Conservation (phyloP, 345 rosid genomes). For the Psidium guajava region DNA sequence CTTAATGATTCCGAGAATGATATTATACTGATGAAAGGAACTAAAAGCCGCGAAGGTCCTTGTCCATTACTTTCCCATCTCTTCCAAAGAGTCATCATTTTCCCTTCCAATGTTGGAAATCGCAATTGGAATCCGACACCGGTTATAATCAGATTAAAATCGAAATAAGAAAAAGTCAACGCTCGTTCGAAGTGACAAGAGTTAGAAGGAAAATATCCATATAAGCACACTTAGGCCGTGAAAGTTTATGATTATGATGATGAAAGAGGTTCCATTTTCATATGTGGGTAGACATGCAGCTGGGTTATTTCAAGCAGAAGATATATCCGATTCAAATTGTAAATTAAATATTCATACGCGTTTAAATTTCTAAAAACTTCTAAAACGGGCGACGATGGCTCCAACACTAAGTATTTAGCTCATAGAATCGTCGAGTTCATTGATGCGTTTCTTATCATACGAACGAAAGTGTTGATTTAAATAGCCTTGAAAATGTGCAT, state of each 20-base stretch:
- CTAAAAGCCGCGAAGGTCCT: background rate
- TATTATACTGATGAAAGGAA: background rate
- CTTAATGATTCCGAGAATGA: background rate
- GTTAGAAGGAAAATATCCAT: too few species aligned
- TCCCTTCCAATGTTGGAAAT: background rate
- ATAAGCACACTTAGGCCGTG: background rate
- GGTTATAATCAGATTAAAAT: background rate
- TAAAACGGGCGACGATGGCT: fast-evolving
- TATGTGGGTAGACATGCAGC: fast-evolving
- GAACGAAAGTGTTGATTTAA: background rate
- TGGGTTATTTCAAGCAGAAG: background rate
- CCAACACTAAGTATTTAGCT: background rate
- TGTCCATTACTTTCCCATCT: background rate
- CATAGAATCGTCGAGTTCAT: background rate
- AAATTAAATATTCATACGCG: background rate
- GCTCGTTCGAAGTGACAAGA: background rate
- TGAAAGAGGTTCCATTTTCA: background rate
- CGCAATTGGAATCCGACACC: background rate
- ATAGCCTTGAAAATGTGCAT: background rate
- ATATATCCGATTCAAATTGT: background rate
- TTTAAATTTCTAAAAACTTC: background rate
- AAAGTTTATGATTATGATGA: background rate
- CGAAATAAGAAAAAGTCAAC: background rate
- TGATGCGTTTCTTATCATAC: background rate
- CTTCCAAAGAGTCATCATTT: background rate